Base-by-base conservation (phyloP, 208 protist genomes). In the Crithidia fasciculata region DNA sequence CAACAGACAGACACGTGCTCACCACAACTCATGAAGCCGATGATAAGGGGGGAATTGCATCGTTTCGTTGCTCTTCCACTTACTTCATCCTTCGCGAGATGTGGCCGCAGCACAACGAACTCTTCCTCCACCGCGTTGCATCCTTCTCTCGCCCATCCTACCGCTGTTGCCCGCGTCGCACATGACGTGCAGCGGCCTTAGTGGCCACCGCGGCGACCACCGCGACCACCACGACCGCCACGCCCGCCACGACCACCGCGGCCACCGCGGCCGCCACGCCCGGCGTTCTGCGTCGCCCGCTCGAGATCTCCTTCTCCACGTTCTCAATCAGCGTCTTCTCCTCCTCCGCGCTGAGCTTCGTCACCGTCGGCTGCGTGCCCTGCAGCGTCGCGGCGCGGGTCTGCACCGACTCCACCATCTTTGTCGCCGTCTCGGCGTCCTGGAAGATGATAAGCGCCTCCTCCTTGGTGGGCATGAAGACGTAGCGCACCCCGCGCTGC, bases 301-400 rank as follows among this genome's bases (percentile, higher is more conserved):
- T 94, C 0, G 84, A 59, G 58, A 96, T 96, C 55, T 96, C 91
- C 78, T 86, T 89, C 76, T 96, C 91, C 2, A 94, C 91, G 53
- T 84, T 81, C 61, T 71, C 81, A 52, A 94, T 75, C n/a, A 94
- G 78, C 66, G 72, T 40, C 72, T 87, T 86, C 71, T 96, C 91
- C 13, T 90, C 86, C 44, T 86, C 89, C 44, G 64, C 86, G 37
- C 69, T 77, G 49, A 96, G 73, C 78, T 94, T 91, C 66, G 76
- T 72, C 57, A 96, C 54, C 64, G 74, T 69, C 15, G 91, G 91
- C 66, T 87, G 79, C 75, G 80, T 87, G 64, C 88, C 91, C 70
- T 94, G 93, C 52, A 92, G 91, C 39, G 84, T 93, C n/a, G 89
- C 81, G 2, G 80, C 83, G 52, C 89, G 89, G 49, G 87, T 64